Base-by-base conservation (phyloP, 345 rosid genomes). In the Brassica rapa region DNA sequence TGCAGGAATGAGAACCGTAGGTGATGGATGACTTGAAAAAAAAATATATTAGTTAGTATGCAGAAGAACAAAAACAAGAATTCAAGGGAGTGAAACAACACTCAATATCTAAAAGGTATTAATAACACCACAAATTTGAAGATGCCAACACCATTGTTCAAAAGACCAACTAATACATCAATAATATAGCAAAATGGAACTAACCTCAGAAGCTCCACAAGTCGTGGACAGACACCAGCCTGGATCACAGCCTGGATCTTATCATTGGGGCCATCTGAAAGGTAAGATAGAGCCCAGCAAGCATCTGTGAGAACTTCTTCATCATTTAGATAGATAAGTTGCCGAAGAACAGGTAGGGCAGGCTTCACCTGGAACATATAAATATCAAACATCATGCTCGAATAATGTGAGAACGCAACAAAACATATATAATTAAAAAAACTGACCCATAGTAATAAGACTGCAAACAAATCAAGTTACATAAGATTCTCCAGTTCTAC, bases 301-400 rank as follows among this genome's bases (percentile, higher is more conserved):
- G 93, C 95, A 89, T 92, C 95, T 21, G 97, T 89, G 56, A 92
- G 80, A 76, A 92, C 95, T 87, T 92, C 97, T 79, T 92, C 97
- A 82, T 92, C 97, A 75, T 84, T 83, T 64, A 86, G 80, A 80
- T 85, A 82, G 39, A 92, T 88, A 66, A 92, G 97, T 68, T 88
- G 88, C 77, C 84, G 89, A 43, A 92, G 91, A 84, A 87, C 75
- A 23, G 96, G 88, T 75, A 92, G 74, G 3, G 97, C 97, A 77
- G 95, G 91, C 84, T 87, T 88, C 75, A 90, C 95, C 97, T 92
- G 81, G 69, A 74, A 75, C 65, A 64, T 71, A 80, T 56, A 11
- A 63, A 55, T 19, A 69, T 56, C 43, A 46, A 74, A 55, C 39
- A 59, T 16, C 55, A 59, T 15, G 79, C 43, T 62, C 35, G 21